Base-by-base conservation (phyloP, 2,329 filamentous ascomycete species). In the Monosporascus ibericus region DNA sequence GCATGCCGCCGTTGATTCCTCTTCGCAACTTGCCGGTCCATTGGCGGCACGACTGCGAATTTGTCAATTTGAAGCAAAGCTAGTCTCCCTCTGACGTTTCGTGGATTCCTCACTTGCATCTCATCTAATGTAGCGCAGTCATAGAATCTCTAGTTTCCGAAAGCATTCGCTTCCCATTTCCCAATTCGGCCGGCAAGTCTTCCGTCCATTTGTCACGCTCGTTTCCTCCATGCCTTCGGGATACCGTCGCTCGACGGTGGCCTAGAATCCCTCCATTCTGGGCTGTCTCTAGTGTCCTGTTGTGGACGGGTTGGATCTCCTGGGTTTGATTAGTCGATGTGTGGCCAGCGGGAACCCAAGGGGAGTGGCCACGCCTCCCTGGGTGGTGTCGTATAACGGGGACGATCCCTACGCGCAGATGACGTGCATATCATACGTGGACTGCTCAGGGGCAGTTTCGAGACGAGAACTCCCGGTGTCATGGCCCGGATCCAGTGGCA, bases 101-200 rank as follows among this genome's bases (percentile, higher is more conserved):
- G 58, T 55, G 56, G 54, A 48, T 50, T 54, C 50, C 61, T 52
- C 59, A 60, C 57, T 55, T 61, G 58, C 52, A 49, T 61, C 58
- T 47, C 52, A 49, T 61, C 58, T 47, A 59, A 49, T 56, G 54
- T 63, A 60, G 53, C 51, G 54, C 50, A 51, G 42, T 50, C 49
- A 51, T 51, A 49, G 49, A 48, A 47, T 58, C 52, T 51, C 53
- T 51, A 58, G 54, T 59, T 65, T 64, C 64, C 64, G 60, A 48
- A 66, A 68, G 61, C 60, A 61, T 68, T 73, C 71, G 72, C 72
- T 74, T 74, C 66, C 55, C 56, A 62, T 67, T 74, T 68, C 70
- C 69, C 47, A 47, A 70, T 71, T 51, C 50, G 63, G 70, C 48
- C 42, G 38, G 48, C 30, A 47, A 57, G 48, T 44, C 42, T 52